Evolutionary conservation across 2,329 filamentous ascomycete species (phyloP), one percentile per base, ranked within the genome.

Genomic region (Catunica adiposa): DNA sequence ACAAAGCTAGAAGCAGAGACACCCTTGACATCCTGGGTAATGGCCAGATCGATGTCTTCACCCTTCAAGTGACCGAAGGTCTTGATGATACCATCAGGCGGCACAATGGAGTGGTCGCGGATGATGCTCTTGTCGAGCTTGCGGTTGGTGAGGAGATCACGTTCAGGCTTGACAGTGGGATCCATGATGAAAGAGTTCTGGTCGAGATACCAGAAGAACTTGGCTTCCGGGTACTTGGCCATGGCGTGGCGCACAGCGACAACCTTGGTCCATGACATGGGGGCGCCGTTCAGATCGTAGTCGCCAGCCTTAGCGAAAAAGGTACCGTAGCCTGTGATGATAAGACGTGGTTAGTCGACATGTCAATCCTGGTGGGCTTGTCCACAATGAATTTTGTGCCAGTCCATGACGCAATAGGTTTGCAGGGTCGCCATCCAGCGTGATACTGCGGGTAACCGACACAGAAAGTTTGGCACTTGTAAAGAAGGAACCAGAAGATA

Each of bases 51-150:
- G 44, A 94, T 81, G 56, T 89, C 78, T 47, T 84, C 75, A 37
- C 82, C 83, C 60, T 80, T 81, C n/a, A 95, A 72, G 64, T 94
- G 83, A 15, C 78, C 73, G 66, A 94, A 95, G 0, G 94, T 97
- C 73, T 86, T 90, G 71, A 98, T 97, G 63, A 98, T 89, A 70
- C 88, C 94, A 69, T 96, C 88, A 0, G 94, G 92, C 1, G 90
- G 92, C 7, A 97, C 90, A 53, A 98, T 81, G 4, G 92, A 80
- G 55, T 82, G 76, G 67, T 95, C 86, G 66, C 82, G 84, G 62
- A 92, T 79, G 87, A 97, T 96, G 56, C 86, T 67, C 22, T 73
- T 74, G 64, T 94, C 84, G 51, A 98, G 74, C 56, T 74, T 78
- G 54, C 72, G 71, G 9, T 80, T 70, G 9, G 79, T 72, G 67